Percentiles rank a stretch among this genome's conserved stretches.
Conservation (phyloP, 1,139 yeast genomes). For the Geotrichum aggregatum region DNA sequence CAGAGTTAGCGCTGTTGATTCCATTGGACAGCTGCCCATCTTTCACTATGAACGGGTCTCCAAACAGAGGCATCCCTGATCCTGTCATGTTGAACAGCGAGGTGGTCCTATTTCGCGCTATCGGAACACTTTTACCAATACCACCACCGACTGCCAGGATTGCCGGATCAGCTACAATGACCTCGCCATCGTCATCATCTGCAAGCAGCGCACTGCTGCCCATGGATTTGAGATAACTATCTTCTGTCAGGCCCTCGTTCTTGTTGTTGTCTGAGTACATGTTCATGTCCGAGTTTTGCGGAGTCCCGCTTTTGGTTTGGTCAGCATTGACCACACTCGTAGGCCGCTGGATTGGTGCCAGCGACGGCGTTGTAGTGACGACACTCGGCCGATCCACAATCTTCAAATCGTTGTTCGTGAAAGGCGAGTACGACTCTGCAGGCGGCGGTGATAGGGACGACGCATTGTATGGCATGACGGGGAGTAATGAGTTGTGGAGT, state of each 20-base stretch:
- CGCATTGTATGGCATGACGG: no score
- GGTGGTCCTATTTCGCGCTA: background rate
- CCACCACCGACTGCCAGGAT: background rate
- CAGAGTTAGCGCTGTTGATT: background rate
- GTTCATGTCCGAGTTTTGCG: no score
- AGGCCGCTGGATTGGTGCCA: slow-evolving; percentile 22
- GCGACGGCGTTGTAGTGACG: background rate
- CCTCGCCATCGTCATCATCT: slow-evolving; percentile 23
- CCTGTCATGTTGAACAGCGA: slow-evolving; percentile 4
- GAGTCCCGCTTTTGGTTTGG: no score
- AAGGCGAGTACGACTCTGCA: background rate
- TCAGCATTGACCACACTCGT: slow-evolving; percentile 15
- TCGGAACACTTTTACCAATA: background rate
- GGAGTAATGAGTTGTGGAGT: no score
- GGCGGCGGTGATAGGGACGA: slow-evolving; percentile 7
- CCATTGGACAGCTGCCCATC: no score
- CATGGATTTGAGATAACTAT: no score
- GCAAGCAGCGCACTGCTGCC: slow-evolving; percentile 27
- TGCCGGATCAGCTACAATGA: slow-evolving; percentile 15
- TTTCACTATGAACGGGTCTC: slow-evolving; percentile 6
- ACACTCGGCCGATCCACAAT: background rate
- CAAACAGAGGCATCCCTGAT: background rate
- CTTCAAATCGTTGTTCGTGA: no score
- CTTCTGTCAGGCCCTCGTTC: background rate
- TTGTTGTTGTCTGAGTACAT: background rate